Evolutionary conservation across 805 yeast genomes (phyloP), one percentile per base, ranked within the genome.

Genomic region (Pichia manshurica): DNA sequence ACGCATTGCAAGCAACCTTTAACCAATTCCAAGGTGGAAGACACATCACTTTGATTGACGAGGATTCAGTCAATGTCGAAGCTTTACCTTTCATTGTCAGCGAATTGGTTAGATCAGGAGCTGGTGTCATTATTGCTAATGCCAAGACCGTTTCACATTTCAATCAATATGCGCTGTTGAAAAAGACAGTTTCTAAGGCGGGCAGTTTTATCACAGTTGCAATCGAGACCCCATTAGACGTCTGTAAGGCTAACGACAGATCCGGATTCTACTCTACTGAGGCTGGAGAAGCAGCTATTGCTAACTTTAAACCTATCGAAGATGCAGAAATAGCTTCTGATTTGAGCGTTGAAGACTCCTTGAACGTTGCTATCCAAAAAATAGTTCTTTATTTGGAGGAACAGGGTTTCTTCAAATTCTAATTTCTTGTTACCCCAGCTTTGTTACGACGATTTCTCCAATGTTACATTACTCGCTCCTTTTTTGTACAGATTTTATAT

Each of bases 21-120:
- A 86, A 91, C 74, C 96, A 91, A 74, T 82, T 79, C 53, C 78
- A 84, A 51, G 90, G 95, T 42, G 87, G 87, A 44, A 84, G 98
- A 68, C 79, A 87, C 67, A 82, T 79, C 63, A 76, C 86, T 47
- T 75, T 75, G 55, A 70, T 80, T 56, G 74, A 63, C 46, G 66
- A 66, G 12, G 50, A 55, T 16, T 56, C 61, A 37, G 60, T 63
- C 32, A 55, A 64, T 22, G 61, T 58, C 41, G 51, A 53, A 15
- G 67, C 76, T 58, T 75, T 81, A 52, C 77, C 84, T 5, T 82
- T 78, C 57, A 79, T 86, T 49, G 77, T 86, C 40, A 75, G 81
- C 49, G 91, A 89, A 68, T 72, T 88, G 56, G 84, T 84, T 38
- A 81, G 87, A 63, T 79, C 96, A n/a, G 97, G 97, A 48, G 72